These are phyloP conservation scores for Cladophialophora exuberans DNA, from an alignment of 2,329 filamentous ascomycete species.

Conservation along the genomic window DNA sequence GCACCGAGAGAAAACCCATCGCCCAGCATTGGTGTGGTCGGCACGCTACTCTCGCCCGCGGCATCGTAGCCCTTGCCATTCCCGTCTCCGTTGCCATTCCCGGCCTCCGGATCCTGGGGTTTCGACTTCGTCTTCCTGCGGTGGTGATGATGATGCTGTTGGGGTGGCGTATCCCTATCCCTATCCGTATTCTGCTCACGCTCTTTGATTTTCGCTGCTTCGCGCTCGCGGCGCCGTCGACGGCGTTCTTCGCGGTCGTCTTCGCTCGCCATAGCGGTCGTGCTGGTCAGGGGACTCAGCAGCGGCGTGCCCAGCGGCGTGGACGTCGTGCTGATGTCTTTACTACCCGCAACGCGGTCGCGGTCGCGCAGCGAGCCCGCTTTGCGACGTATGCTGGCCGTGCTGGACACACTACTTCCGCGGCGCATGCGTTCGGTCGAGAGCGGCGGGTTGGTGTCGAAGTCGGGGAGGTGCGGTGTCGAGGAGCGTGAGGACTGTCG, in stretches of 20 bases:
- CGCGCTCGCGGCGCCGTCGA: slow-evolving; percentile 16
- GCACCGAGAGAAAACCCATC: slow-evolving; percentile 6
- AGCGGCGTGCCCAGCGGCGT: slow-evolving; percentile 5
- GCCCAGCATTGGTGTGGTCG: slow-evolving; percentile 11
- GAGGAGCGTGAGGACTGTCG: slow-evolving; percentile 31
- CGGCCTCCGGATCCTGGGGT: neutral
- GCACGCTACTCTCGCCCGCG: slow-evolving; percentile 6
- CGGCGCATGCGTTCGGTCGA: slow-evolving; percentile 29
- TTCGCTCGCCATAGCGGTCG: neutral
- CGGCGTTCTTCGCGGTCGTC: slow-evolving; percentile 1
- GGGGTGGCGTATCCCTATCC: neutral
- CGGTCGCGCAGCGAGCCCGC: neutral
- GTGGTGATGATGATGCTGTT: neutral
- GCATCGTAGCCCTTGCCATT: neutral
- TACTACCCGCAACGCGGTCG: too few species aligned
- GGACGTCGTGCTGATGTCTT: slow-evolving; percentile 4
- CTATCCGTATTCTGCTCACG: slow-evolving; percentile 8
- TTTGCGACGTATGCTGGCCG: slow-evolving; percentile 28
- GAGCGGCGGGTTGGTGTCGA: slow-evolving; percentile 20
- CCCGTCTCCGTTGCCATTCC: neutral
- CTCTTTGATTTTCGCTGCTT: slow-evolving; percentile 22
- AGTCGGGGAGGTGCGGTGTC: slow-evolving; percentile 31
- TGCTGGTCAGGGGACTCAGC: slow-evolving; percentile 22
- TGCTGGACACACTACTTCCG: slow-evolving; percentile 33
- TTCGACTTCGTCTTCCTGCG: neutral